Conservation (phyloP, 768 basidiomycete genomes). For the Agaricus blazei region DNA sequence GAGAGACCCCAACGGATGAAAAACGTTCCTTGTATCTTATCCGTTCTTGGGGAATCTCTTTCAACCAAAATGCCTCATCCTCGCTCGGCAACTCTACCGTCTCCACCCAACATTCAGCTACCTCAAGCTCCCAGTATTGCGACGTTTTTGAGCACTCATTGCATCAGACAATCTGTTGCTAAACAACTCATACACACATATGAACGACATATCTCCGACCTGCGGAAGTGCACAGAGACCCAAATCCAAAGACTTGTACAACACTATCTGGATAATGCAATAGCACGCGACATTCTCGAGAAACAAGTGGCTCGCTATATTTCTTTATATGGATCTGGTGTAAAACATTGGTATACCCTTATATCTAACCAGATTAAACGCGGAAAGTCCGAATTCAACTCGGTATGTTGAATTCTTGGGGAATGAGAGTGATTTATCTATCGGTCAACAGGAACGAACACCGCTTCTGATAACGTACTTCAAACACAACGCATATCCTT, state of each 20-base stretch:
- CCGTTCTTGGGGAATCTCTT: background rate
- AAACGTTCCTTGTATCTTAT: slow-evolving; percentile 9
- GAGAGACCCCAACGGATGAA: no score
- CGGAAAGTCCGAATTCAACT: background rate
- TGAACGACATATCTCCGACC: background rate
- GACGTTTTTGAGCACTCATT: no score
- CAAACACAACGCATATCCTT: slow-evolving; percentile 41
- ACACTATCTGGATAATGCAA: background rate
- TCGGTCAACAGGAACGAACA: slow-evolving; percentile 32
- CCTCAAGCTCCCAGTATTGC: background rate
- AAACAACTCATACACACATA: background rate
- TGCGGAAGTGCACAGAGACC: background rate
- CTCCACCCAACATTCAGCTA: background rate
- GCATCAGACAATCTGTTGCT: background rate
- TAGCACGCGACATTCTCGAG: background rate
- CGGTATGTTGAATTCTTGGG: background rate
- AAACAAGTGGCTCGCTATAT: background rate
- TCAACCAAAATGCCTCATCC: background rate
- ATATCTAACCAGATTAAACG: background rate
- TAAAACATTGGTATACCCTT: background rate
- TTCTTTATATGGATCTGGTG: background rate
- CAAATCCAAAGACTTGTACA: background rate
- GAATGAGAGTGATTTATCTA: background rate
- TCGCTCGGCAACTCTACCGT: no score
- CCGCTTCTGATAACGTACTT: slow-evolving; percentile 46